phyloP scores from a whole-genome alignment of 345 rosid genomes.

The Salix koriyanagi region DNA sequence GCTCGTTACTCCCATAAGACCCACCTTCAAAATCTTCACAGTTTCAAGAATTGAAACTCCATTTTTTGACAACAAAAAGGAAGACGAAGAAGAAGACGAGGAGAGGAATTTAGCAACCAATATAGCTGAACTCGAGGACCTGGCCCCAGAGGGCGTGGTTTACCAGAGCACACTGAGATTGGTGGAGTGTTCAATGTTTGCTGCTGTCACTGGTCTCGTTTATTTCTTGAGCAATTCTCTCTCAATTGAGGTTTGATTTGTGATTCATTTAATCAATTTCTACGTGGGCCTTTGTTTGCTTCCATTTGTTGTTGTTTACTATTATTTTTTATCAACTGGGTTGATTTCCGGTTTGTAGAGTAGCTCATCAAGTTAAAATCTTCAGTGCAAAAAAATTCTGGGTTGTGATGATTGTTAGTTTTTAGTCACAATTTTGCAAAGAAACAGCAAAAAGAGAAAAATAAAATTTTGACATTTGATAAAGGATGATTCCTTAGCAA shows the following conservation, averaged over 20 bases:
- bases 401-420: too few relatives aligned
- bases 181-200: slow-evolving; percentile 94
- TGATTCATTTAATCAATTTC: background rate
- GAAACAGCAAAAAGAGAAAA: background rate
- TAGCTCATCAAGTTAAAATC: background rate
- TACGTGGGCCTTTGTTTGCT: background rate
- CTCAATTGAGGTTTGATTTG: slow-evolving; percentile 62
- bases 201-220: slow-evolving; percentile 76
- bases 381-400: background rate
- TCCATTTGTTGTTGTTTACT: background rate
- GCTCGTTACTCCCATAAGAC: slow-evolving; percentile 13
- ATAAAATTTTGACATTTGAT: background rate
- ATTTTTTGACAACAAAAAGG: slow-evolving; percentile 19
- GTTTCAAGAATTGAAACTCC: slow-evolving; percentile 33
- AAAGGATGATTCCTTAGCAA: background rate
- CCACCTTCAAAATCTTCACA: slow-evolving; percentile 32
- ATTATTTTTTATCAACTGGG: background rate
- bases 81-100: slow-evolving; percentile 27
- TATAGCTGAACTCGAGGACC: slow-evolving; percentile 35
- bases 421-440: background rate
- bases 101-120: background rate
- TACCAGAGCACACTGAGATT: slow-evolving; percentile 70
- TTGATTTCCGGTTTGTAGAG: background rate
- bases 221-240: slow-evolving; percentile 92
- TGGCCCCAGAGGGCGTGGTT: slow-evolving; percentile 49